Evolutionary conservation across 2,329 filamentous ascomycete genomes (phyloP), one percentile per base, ranked within the genome.

Genomic region (Eutypa lata): DNA sequence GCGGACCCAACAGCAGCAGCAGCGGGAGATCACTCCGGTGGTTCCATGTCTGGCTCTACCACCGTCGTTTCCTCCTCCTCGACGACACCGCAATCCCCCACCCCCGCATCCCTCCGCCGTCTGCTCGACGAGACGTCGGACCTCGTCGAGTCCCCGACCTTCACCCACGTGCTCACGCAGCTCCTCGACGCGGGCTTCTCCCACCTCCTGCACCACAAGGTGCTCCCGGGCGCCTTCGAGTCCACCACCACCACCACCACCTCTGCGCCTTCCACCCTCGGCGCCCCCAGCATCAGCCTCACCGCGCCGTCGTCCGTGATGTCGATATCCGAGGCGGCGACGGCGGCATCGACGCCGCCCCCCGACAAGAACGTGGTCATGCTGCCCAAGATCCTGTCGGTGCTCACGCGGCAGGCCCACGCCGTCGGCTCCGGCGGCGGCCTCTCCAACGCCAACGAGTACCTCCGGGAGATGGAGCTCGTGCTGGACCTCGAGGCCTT

Each of bases 41-140:
- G 26, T 31, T 31, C 26, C 26, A 10, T 38, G 6, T 14, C 35
- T 14, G 35, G 35, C 18, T 45, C 42, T 26, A 28, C 42, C n/a
- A 26, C 42, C 21, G 4, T 52, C 62, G 14, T 57, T 62, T 26
- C 65, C 16, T 57, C 55, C 10, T 45, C 68, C 14, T 54, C 70
- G 3, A 65, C 71, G 2, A 65, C 71, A 3, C 64, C 75, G 2
- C 63, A 73, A n/a, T 61, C 72, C 13, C 69, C 76, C 28, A 77
- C 80, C n/a, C 68, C 78, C 11, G 69, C 73, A 7, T 82, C 86
- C 1, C 82, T 99, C 52, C 86, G 93, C 52, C 87, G 89, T 53
- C 82, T 99, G 19, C 82, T 99, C 1, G 93, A 99, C 68, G 94
- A 99, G 76, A 97, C 94, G 2, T 90, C 93, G 38, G 94, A 99